Base-by-base conservation (phyloP, 306 rosid genomes). In the Rubus parviflorus region DNA sequence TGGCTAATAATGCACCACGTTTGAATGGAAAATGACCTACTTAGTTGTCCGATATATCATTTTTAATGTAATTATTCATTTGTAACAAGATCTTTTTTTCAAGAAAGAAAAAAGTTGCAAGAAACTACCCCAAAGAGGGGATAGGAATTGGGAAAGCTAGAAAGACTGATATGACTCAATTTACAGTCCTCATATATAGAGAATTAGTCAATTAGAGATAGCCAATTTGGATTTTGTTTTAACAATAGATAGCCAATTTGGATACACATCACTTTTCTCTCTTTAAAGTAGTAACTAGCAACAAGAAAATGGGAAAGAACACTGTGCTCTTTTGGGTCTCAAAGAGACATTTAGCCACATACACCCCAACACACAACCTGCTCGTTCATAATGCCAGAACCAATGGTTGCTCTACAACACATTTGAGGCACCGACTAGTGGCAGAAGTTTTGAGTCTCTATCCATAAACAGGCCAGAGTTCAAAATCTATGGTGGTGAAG, bases 351-450 rank as follows among this genome's bases (percentile, higher is more conserved):
- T 12, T 12, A 72, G 40, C 15, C 40, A 54, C 52, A 37, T 63
- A 63, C 46, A 15, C 46, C 69, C 69, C 45, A 63, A 63, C 69
- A 16, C 11, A 13, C 22, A 38, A 7, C 13, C 12, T 16, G 43
- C 56, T 58, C 23, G 46, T 12, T 12, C 8, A 4, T 9, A 40
- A 42, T 3, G 53, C 13, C 13, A 46, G 63, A 73, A 35, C 61
- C 54, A 42, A 58, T 60, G 58, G 58, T 53, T 58, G 16, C 56
- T 10, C 22, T 22, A 54, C 77, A 68, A 52, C 77, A 51, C 63
- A 61, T 4, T 37, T 15, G 22, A 52, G 73, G 79, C 73, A 72
- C 52, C n/a, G 16, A 49, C 16, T 72, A 80, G 84, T 83, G 86
- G 76, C 16, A 19, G 67, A 43, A 42, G 73, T 76, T 65, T 76